These are phyloP conservation scores for Penicillium roqueforti DNA, from an alignment of 495 filamentous ascomycete species.

Conservation along the genomic window DNA sequence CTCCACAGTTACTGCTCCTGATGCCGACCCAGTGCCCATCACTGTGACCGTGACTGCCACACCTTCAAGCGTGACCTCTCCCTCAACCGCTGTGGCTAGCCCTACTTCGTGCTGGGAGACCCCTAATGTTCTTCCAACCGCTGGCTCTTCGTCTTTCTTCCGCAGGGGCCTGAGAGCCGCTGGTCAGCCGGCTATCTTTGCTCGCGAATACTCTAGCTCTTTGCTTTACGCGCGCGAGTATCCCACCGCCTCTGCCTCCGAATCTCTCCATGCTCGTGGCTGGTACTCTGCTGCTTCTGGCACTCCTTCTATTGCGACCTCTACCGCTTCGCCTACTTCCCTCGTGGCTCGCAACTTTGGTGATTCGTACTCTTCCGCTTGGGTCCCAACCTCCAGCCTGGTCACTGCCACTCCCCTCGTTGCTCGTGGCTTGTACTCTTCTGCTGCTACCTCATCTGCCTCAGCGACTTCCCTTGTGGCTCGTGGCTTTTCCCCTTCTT, in stretches of 20 bases:
- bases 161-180: conserved; percentile 22
- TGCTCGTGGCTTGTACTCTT: conserved; percentile 6
- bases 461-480: background rate
- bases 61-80: conserved; percentile 13
- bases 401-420: conserved; percentile 7
- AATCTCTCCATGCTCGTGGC: conserved; percentile 12
- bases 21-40: conserved; percentile 26
- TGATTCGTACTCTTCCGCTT: conserved; percentile 7
- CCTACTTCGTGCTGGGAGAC: conserved; percentile 14
- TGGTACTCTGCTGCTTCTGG: conserved; percentile 5
- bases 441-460: background rate
- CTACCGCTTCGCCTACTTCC: background rate
- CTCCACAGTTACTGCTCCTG: conserved; percentile 18
- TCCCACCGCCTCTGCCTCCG: background rate
- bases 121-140: conserved; percentile 1
- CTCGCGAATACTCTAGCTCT: conserved; percentile 14
- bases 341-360: conserved; percentile 7
- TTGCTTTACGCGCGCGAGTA: background rate
- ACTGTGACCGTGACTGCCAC: conserved; percentile 34
- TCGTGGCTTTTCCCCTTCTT: conserved; percentile 4
- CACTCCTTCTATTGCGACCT: background rate
- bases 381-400: too few species aligned
- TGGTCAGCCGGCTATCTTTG: conserved; percentile 18
- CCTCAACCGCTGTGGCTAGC: conserved; percentile 16
- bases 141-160: conserved; percentile 16